phyloP scores from a whole-genome alignment of 306 rosid genomes.

The Begonia peltatifolia region DNA sequence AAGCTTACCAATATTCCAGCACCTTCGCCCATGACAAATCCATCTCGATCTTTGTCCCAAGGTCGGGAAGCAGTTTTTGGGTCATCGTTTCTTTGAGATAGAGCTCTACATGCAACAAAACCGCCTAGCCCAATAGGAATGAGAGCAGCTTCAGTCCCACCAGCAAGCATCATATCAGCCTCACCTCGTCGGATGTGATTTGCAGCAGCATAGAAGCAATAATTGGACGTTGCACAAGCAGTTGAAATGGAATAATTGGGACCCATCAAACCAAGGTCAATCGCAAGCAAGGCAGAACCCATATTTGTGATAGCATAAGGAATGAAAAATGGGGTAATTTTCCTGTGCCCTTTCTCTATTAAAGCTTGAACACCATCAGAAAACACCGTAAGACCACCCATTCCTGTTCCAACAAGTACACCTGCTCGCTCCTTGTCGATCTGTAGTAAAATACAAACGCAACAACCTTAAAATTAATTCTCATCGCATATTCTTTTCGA shows the following conservation, averaged over 20 bases:
- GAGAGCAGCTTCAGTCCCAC: constrained; percentile 95
- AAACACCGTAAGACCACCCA: constrained; percentile 89
- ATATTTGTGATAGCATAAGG: constrained; percentile 91
- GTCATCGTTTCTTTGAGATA: constrained; percentile 92
- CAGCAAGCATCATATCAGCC: constrained; percentile 94
- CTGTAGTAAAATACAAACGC: constrained; percentile 20
- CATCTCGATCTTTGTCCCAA: constrained; percentile 95
- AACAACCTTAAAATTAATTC: too few relatives aligned
- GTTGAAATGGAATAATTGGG: constrained; percentile 93
- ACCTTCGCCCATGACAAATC: constrained; percentile 99
- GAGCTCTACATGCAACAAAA: constrained; percentile 91
- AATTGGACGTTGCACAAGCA: constrained; percentile 96
- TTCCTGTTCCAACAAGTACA: constrained; percentile 88
- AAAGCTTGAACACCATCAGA: constrained; percentile 72
- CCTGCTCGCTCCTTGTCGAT: constrained; percentile 78
- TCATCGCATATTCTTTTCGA: too few relatives aligned
- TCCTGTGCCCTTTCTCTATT: constrained; percentile 77
- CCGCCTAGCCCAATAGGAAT: constrained; percentile 94
- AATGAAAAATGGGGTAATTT: constrained; percentile 85
- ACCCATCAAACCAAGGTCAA: constrained; percentile 93
- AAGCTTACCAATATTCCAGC: constrained; percentile 80
- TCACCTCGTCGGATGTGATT: constrained; percentile 97
- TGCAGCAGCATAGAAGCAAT: constrained; percentile 91
- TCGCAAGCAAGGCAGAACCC: constrained; percentile 92
- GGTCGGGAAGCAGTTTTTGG: constrained; percentile 98